Conservation (phyloP, 257 asterid genomes). For the Pogostemon cablin region DNA sequence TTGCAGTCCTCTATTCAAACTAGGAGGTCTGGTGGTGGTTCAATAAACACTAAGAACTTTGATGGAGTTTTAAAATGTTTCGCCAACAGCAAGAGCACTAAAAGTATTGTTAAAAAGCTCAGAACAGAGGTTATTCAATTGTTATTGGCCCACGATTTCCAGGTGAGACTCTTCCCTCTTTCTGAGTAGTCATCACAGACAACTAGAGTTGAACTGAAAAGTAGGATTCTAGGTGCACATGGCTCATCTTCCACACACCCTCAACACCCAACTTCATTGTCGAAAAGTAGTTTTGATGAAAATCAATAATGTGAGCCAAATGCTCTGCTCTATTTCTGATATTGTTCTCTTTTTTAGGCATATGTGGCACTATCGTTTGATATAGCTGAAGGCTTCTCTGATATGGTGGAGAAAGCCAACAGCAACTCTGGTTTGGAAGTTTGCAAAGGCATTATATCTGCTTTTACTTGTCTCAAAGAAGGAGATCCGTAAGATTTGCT, state of each 20-base stretch:
- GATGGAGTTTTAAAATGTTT: slow-evolving; percentile 70
- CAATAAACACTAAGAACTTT: slow-evolving; percentile 45
- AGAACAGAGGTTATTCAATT: slow-evolving; percentile 64
- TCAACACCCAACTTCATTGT: neutral
- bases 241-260: neutral
- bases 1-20: slow-evolving; percentile 73
- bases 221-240: neutral
- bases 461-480: slow-evolving; percentile 65
- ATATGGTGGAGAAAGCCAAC: slow-evolving; percentile 39
- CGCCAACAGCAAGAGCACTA: slow-evolving; percentile 61
- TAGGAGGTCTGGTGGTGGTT: slow-evolving; percentile 52
- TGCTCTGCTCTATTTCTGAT: slow-evolving; percentile 11
- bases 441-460: slow-evolving; percentile 62
- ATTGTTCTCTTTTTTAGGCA: slow-evolving; percentile 54
- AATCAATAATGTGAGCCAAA: neutral
- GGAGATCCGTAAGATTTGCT: slow-evolving; percentile 63
- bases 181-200: slow-evolving; percentile 11
- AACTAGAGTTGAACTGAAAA: slow-evolving; percentile 5
- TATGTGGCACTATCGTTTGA: slow-evolving; percentile 52
- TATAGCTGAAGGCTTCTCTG: slow-evolving; percentile 44
- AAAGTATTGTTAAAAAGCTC: slow-evolving; percentile 60
- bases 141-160: slow-evolving; percentile 79
- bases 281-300: slow-evolving; percentile 4
- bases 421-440: slow-evolving; percentile 48
- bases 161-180: slow-evolving; percentile 49